phyloP scores from a whole-genome alignment of 2,329 filamentous ascomycete species.

The Colletotrichum nymphaeae region DNA sequence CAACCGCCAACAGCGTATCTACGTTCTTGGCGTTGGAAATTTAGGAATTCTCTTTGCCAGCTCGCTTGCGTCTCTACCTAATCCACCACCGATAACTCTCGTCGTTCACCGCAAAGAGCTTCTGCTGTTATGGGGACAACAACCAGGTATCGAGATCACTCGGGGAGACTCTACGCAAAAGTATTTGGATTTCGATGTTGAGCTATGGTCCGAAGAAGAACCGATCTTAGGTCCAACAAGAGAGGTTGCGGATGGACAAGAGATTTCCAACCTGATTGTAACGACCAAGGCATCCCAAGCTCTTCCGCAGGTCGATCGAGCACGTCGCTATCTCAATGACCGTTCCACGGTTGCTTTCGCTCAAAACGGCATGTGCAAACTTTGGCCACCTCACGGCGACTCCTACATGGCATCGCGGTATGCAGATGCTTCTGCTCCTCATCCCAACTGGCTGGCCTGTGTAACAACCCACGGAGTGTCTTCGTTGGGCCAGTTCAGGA shows the following conservation, averaged over 20 bases:
- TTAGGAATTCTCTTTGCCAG: conserved; percentile 84
- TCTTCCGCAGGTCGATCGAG: conserved; percentile 66
- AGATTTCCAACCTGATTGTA: conserved; percentile 80
- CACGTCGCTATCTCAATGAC: conserved; percentile 71
- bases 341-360: conserved; percentile 82
- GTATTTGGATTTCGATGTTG: conserved; percentile 58
- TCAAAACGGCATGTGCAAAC: conserved; percentile 87
- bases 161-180: conserved; percentile 46
- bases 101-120: conserved; percentile 75
- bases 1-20: conserved; percentile 62
- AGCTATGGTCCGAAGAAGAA: conserved; percentile 64
- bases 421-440: conserved; percentile 37
- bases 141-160: conserved; percentile 58
- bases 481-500: conserved; percentile 61
- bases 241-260: conserved; percentile 52
- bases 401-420: conserved; percentile 57
- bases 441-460: conserved; percentile 79
- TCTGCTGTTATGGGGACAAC: conserved; percentile 57
- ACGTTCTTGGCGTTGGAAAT: conserved; percentile 85
- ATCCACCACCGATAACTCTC: conserved; percentile 80
- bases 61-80: conserved; percentile 68
- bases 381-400: conserved; percentile 65
- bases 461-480: conserved; percentile 68
- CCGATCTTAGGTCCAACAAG: conserved; percentile 49
- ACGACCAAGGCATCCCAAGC: conserved; percentile 80